Evolutionary conservation across 1,284 basidiomycete species (phyloP), one percentile per base, ranked within the genome.

Genomic region (Puccinia hordei): DNA sequence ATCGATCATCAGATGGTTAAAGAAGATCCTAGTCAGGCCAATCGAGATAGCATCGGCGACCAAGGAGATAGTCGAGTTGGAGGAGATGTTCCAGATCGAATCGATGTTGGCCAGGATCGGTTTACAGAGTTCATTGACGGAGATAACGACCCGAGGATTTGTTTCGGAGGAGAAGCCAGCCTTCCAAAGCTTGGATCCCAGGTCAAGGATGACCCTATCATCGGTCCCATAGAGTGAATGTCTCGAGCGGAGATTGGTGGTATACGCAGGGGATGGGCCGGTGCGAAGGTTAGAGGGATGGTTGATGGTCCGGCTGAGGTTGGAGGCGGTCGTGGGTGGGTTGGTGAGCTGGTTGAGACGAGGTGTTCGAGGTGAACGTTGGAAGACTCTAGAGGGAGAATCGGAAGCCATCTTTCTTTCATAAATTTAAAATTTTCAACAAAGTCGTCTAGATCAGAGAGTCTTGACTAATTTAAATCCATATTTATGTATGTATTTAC

Each of bases 81-180:
- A 6, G 22, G n/a, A 66, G 38, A 66, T 27, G 19, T 68, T 2
- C 90, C 89, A 59, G 35, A 66, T 66, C 13, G 63, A 66, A 19
- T 66, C 35, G n/a, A 24, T 22, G 24, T 44, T 66, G 19, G n/a
- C 38, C 2, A 66, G 41, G 63, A 66, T 66, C n/a, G 63, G 63
- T 90, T 87, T 69, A 53, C 77, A 73, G 81, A 82, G 68, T 66
- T 76, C n/a, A 75, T 79, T 55, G 83, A 84, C 44, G 68, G 82
- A 83, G 85, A 93, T 91, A 33, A 93, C 89, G 82, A 93, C 90
- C 82, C 93, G 87, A 19, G 93, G 92, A 81, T 89, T 88, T n/a
- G 92, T 91, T 87, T 94, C 93, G 24, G 93, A 93, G 84, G 92
- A 93, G 86, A 94, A 94, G 1, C 93, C 93, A 10, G 92, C 91